These are phyloP conservation scores for Rhizopus sp. DNA, from an alignment of 371 early-diverging fungal genomes.

Conservation along the genomic window DNA sequence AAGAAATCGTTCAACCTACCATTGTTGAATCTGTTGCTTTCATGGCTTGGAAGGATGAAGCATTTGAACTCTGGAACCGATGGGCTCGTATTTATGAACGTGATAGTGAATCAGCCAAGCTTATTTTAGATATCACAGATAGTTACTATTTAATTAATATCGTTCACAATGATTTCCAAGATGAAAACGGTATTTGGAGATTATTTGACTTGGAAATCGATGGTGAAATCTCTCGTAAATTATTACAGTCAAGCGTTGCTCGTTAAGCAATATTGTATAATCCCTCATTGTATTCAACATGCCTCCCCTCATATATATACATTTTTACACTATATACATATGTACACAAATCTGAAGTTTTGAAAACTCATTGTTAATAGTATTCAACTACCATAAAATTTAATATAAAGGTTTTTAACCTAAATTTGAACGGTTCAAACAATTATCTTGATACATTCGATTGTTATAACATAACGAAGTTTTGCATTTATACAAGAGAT, in stretches of 20 bases:
- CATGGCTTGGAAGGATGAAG: slow-evolving; percentile 97
- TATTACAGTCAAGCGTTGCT: slow-evolving; percentile 17
- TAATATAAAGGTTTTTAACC: too few species aligned
- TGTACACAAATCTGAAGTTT: not conserved
- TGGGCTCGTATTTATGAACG: slow-evolving; percentile 84
- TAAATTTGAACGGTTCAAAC: too few species aligned
- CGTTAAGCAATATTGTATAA: slow-evolving; percentile 8
- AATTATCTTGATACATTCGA: too few species aligned
- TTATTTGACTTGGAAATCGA: slow-evolving; percentile 63
- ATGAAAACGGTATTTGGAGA: slow-evolving; percentile 70
- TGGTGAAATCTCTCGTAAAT: slow-evolving; percentile 36
- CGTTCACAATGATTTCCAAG: slow-evolving; percentile 93
- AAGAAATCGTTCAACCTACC: slow-evolving; percentile 97
- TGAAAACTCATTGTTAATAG: not conserved
- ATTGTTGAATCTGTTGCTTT: slow-evolving; percentile 93
- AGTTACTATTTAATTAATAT: slow-evolving; percentile 93
- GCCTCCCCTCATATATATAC: slow-evolving; percentile 10
- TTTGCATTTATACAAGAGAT: too few species aligned
- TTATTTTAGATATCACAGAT: slow-evolving; percentile 67
- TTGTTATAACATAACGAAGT: too few species aligned
- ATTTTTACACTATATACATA: not conserved
- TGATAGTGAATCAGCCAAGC: slow-evolving; percentile 49
- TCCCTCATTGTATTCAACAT: slow-evolving; percentile 24
- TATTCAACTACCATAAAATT: not conserved
- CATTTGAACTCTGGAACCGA: slow-evolving; percentile 92